Conservation (phyloP, 306 rosid species). For the Acacia crassicarpa region DNA sequence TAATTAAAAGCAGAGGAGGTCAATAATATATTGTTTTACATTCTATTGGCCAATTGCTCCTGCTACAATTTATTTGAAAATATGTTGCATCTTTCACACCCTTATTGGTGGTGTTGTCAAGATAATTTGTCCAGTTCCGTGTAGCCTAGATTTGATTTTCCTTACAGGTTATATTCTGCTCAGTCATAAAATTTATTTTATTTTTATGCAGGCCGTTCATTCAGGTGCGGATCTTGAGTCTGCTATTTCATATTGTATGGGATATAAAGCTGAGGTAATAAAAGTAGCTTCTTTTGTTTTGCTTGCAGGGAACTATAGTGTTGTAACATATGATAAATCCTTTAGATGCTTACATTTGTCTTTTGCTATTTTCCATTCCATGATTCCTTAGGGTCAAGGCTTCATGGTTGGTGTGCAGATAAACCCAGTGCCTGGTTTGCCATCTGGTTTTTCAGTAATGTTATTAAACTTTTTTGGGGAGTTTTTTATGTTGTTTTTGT, state of each 20-base stretch:
- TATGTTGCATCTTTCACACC: constrained; percentile 19
- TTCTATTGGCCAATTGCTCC: constrained; percentile 7
- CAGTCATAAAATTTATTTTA: constrained; percentile 22
- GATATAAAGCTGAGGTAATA: constrained; percentile 86
- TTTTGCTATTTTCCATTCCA: constrained; percentile 20
- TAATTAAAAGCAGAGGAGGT: constrained; percentile 17
- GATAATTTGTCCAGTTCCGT: constrained; percentile 28
- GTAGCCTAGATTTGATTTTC: constrained; percentile 24
- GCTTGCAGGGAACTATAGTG: constrained; percentile 7
- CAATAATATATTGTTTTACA: constrained; percentile 17
- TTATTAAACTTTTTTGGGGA: constrained; percentile 30
- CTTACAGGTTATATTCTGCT: constrained; percentile 18
- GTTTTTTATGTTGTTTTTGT: constrained; percentile 29
- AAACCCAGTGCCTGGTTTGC: constrained; percentile 90
- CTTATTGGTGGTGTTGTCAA: constrained; percentile 14
- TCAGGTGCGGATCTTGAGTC: constrained; percentile 98
- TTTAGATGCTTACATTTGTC: constrained; percentile 12
- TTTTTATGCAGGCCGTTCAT: constrained; percentile 84
- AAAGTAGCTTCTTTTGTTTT: constrained; percentile 24
- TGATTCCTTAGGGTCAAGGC: constrained; percentile 86
- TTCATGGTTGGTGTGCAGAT: constrained; percentile 98
- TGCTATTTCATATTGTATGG: constrained; percentile 81
- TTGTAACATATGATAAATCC: constrained; percentile 31
- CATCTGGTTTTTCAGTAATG: constrained; percentile 80
- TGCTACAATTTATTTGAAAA: constrained; percentile 25